These are phyloP conservation scores for Rhypophila decipiens DNA, from an alignment of 495 filamentous ascomycete species.

Conservation along the genomic window DNA sequence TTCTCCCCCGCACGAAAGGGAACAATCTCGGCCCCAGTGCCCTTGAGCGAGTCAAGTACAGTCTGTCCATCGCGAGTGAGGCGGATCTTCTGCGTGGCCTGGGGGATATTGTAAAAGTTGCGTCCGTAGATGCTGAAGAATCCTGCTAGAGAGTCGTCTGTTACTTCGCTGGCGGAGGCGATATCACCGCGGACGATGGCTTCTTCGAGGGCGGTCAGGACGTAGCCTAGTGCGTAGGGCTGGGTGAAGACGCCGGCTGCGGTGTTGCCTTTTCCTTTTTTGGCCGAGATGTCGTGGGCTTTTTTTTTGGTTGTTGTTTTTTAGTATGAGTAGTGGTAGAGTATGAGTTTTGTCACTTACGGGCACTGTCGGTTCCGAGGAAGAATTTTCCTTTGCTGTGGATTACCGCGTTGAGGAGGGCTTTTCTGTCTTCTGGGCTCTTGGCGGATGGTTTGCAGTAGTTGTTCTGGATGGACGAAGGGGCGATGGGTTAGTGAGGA, in stretches of 20 bases:
- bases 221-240: constrained; percentile 67
- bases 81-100: constrained; percentile 12
- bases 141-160: constrained; percentile 59
- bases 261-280: constrained; percentile 58
- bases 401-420: constrained; percentile 62
- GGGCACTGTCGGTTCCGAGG: constrained; percentile 38
- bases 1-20: constrained; percentile 62
- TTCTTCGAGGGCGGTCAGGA: constrained; percentile 67
- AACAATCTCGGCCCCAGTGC: constrained; percentile 55
- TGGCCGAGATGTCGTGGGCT: constrained; percentile 70
- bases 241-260: constrained; percentile 90
- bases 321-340: constrained; percentile 12
- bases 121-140: constrained; percentile 74
- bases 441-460: constrained; percentile 89
- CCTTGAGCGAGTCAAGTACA: constrained; percentile 27
- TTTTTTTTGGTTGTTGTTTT: no score
- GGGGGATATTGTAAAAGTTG: constrained; percentile 53
- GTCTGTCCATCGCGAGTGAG: constrained; percentile 13
- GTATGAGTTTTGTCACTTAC: constrained; percentile 34
- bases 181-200: constrained; percentile 61
- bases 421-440: constrained; percentile 63
- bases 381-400: constrained; percentile 76
- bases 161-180: constrained; percentile 56
- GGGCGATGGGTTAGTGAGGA: no score
- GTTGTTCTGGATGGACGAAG: constrained; percentile 64